phyloP scores from a whole-genome alignment of 2,329 filamentous ascomycete species.

The Stylonectria norvegica region DNA sequence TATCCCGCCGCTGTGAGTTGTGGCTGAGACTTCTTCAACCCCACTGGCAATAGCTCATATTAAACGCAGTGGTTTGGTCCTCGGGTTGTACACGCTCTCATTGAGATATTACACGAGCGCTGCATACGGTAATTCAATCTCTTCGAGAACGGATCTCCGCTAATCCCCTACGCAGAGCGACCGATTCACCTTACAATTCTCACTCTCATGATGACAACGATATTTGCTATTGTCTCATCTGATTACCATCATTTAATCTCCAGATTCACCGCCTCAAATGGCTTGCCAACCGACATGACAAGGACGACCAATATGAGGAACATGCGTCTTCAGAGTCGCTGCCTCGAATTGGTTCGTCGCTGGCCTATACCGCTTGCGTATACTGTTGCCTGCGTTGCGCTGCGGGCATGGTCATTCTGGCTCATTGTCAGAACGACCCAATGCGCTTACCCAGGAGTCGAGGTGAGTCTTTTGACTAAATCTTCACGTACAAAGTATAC shows the following conservation, averaged over 20 bases:
- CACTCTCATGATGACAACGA: slow-evolving; percentile 4
- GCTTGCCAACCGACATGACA: slow-evolving; percentile 1
- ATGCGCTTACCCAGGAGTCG: slow-evolving; percentile 4
- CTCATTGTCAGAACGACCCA: slow-evolving; percentile 3
- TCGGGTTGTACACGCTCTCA: slow-evolving; percentile 37
- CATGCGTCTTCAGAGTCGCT: neutral
- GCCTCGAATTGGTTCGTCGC: slow-evolving; percentile 2
- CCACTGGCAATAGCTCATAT: too few relatives aligned
- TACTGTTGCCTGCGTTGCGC: slow-evolving; percentile 1
- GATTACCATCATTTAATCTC: too few relatives aligned
- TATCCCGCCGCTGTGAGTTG: slow-evolving; percentile 3
- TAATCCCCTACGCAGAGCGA: slow-evolving; percentile 23
- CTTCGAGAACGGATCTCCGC: neutral
- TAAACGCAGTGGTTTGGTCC: slow-evolving; percentile 6
- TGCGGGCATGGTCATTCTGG: slow-evolving; percentile 5
- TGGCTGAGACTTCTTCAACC: neutral
- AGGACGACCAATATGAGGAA: neutral
- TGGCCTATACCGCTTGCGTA: slow-evolving; percentile 3
- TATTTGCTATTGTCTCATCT: slow-evolving; percentile 1
- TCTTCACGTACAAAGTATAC: neutral
- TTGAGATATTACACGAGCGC: slow-evolving; percentile 34
- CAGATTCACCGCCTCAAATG: too few relatives aligned
- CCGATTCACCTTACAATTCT: slow-evolving; percentile 35
- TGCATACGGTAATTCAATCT: slow-evolving; percentile 32
- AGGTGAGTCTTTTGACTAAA: slow-evolving; percentile 1